Percentiles rank a stretch among this genome's conserved stretches.
Conservation (phyloP, 2,329 filamentous ascomycete genomes). For the Nemania abortiva region DNA sequence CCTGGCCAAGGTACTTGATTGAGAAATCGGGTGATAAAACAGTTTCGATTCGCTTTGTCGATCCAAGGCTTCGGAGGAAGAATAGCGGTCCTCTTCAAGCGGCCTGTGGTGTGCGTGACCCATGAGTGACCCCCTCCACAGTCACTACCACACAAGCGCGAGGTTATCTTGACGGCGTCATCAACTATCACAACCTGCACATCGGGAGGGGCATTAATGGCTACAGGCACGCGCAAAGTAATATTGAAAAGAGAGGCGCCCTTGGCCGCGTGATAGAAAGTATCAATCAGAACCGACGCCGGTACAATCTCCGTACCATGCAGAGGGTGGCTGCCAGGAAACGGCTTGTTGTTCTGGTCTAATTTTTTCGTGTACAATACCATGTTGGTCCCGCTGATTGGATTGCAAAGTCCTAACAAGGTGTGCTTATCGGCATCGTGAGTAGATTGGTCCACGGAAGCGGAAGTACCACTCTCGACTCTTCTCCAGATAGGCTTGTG, state of each 20-base stretch:
- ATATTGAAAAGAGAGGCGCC: neutral
- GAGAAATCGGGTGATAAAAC: conserved; percentile 4
- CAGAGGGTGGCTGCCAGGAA: conserved; percentile 1
- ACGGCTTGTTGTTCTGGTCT: conserved; percentile 12
- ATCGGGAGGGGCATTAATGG: conserved; percentile 4
- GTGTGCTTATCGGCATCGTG: too few relatives aligned
- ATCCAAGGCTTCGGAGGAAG: neutral
- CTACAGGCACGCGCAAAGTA: conserved; percentile 1
- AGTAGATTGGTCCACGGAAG: too few relatives aligned
- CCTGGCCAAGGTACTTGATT: neutral
- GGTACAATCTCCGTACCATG: conserved; percentile 7
- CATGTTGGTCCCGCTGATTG: too few relatives aligned
- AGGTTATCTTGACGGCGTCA: neutral
- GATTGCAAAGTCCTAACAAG: too few relatives aligned
- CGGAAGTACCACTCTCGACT: too few relatives aligned
- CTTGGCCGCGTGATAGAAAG: conserved; percentile 3
- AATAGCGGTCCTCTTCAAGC: neutral
- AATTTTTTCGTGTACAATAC: too few relatives aligned
- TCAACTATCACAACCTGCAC: neutral
- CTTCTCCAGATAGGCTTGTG: too few relatives aligned
- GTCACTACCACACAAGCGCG: neutral
- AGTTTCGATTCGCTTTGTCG: neutral
- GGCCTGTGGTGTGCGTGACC: conserved; percentile 7
- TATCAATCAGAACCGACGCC: neutral
- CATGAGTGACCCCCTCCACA: neutral